Conservation (phyloP, 345 rosid species). For the Moringa oleifera region DNA sequence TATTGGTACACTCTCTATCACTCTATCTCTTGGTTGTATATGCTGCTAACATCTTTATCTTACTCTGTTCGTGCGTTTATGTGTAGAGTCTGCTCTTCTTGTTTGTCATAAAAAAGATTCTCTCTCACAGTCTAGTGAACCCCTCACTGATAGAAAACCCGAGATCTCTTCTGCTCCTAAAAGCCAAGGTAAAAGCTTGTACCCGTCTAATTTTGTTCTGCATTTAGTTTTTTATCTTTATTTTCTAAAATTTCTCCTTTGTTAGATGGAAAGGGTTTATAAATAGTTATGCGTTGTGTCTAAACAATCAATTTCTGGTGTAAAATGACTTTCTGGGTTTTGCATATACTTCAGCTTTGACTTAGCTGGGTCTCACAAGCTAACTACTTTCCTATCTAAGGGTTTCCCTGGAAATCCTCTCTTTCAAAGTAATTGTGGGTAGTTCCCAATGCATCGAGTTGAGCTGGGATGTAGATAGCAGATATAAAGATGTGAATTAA, state of each 20-base stretch:
- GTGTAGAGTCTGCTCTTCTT: slow-evolving; percentile 43
- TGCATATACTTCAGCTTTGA: neutral
- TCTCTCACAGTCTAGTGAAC: slow-evolving; percentile 10
- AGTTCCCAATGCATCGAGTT: too few relatives aligned
- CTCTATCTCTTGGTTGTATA: neutral
- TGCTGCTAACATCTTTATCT: neutral
- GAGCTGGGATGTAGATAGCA: too few relatives aligned
- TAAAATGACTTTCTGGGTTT: neutral
- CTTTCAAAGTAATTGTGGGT: too few relatives aligned
- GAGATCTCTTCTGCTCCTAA: slow-evolving; percentile 31
- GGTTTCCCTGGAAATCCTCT: too few relatives aligned
- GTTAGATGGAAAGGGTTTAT: too few relatives aligned
- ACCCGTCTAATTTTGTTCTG: neutral
- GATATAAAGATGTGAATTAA: too few relatives aligned
- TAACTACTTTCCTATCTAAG: too few relatives aligned
- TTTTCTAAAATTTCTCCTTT: neutral
- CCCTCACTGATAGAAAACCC: slow-evolving; percentile 30
- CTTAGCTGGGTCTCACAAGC: too few relatives aligned
- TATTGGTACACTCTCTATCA: slow-evolving; percentile 17
- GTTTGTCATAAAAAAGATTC: slow-evolving; percentile 24
- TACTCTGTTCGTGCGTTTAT: neutral
- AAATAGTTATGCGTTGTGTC: neutral
- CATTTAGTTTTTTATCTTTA: neutral
- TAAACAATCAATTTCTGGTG: neutral
- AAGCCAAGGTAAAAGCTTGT: slow-evolving; percentile 46